Percentiles rank a stretch among this genome's conserved stretches.
phyloP scores from a whole-genome alignment of 441 rosid genomes.

The Syzygium malaccense region DNA sequence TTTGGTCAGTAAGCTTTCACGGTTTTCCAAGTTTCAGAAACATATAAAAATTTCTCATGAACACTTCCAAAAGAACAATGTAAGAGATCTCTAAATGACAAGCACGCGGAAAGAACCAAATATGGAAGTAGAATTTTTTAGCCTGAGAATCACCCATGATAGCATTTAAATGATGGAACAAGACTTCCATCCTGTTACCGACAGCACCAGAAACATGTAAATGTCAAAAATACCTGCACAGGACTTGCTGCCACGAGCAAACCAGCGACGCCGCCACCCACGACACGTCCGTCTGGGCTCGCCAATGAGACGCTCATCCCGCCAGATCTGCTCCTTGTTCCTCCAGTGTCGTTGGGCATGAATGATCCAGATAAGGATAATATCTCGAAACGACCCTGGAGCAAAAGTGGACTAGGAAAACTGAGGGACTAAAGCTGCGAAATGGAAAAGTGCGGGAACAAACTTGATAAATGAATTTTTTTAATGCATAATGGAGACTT shows the following conservation, averaged over 20 bases:
- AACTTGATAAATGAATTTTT: background rate
- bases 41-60: background rate
- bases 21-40: background rate
- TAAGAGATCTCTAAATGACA: background rate
- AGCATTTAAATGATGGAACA: background rate
- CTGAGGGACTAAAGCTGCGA: background rate
- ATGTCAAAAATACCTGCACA: conserved; percentile 39
- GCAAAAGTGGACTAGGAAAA: background rate
- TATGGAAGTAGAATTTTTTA: background rate
- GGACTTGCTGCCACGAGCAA: conserved; percentile 62
- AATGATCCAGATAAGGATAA: conserved; percentile 63
- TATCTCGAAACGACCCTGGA: conserved; percentile 70
- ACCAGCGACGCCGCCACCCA: conserved; percentile 68
- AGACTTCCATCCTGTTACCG: background rate
- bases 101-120: background rate
- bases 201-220: background rate
- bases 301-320: conserved; percentile 72
- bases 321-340: conserved; percentile 59
- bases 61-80: background rate
- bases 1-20: background rate
- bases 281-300: conserved; percentile 62
- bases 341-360: conserved; percentile 57
- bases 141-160: background rate
- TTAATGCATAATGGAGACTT: background rate
- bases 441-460: background rate